Base-by-base conservation (phyloP, 2,329 filamentous ascomycete species). In the Albifimbria verrucaria region DNA sequence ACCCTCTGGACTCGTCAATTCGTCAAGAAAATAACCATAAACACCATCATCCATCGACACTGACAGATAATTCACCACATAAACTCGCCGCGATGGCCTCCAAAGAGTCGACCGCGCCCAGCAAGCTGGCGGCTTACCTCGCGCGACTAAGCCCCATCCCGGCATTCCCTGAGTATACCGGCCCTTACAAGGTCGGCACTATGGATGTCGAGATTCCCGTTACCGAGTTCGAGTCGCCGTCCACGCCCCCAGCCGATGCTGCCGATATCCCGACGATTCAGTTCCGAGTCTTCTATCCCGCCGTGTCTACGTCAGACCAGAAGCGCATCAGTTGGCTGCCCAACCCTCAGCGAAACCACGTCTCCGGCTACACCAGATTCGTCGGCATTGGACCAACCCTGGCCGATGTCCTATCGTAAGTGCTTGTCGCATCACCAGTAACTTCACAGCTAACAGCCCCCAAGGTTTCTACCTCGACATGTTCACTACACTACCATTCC, bases 221-320 rank as follows among this genome's bases (percentile, higher is more conserved):
- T 10, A 76, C 79, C 24, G 78, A 83, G 47, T 72, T 87, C 6
- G 67, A 77, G 2, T 75, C 80, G 1, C 82, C 85, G 0, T 76
- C 79, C 21, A 73, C 78, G 3, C 69, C 75, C 7, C 81, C 83
- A 6, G 73, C 77, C 7, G 77, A 79, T 48, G 78, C 83, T 5
- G 70, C 72, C 52, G 75, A 77, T 44, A 84, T 92, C 45, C 76
- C 84, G 20, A 96, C 91, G 1, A 77, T 95, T 23, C 86, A 89
- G 52, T 94, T 90, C 68, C 83, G 91, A 57, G 78, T 95, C 53
- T 96, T 90, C 72, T 95, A 95, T 66, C 91, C 91, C 1, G 86
- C 87, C 21, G 72, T 75, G 1, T 66, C 76, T 4, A 74, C 76
- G 18, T 75, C 80, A 3, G 69, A 71, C 49, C 77, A 82, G 62